Evolutionary conservation across 1,284 basidiomycete genomes (phyloP), one percentile per base, ranked within the genome.

Genomic region (Pseudozyma sp.): DNA sequence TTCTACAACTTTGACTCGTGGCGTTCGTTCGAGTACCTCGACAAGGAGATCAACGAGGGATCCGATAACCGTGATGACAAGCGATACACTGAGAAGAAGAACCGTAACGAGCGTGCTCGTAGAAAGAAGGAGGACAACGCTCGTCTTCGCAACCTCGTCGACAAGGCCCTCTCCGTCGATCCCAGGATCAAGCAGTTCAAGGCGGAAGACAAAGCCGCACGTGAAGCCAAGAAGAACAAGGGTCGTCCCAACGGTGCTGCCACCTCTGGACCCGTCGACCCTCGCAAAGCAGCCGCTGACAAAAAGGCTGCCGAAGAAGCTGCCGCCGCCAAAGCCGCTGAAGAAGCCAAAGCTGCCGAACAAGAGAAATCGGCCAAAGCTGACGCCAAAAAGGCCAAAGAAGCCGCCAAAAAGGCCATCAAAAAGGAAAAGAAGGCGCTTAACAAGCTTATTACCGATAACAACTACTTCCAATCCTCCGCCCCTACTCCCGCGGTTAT

Each of bases 1-100:
- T 99, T 94, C 93, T 98, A 98, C 89, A 97, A 97, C 89, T 97
- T 99, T 87, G 95, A 98, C 86, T 93, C 92, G 82, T 99, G 97
- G 97, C 89, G 97, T 77, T 93, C 92, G 86, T 99, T 99, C 85
- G 96, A 99, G 87, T 98, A 95, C 89, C 88, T 93, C 80, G 96
- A 99, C 88, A 99, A 99, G 89, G 96, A 99, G 86, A 92, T 94
- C 76, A 97, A 97, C 86, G 96, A 99, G 87, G 96, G 96, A 34
- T 93, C 92, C 73, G 96, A 99, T 86, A 94, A 90, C 85, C 96
- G 97, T 76, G 96, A 98, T 85, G 95, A 99, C 86, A 98, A 99
- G 88, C 93, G 97, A 47, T 97, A 95, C 87, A 94, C 93, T 8
- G 97, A 99, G 87, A 98, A 98, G 89, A 99, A 99, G 90, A 99